phyloP scores from a whole-genome alignment of 306 rosid genomes.

The Vachellia pachyceras region DNA sequence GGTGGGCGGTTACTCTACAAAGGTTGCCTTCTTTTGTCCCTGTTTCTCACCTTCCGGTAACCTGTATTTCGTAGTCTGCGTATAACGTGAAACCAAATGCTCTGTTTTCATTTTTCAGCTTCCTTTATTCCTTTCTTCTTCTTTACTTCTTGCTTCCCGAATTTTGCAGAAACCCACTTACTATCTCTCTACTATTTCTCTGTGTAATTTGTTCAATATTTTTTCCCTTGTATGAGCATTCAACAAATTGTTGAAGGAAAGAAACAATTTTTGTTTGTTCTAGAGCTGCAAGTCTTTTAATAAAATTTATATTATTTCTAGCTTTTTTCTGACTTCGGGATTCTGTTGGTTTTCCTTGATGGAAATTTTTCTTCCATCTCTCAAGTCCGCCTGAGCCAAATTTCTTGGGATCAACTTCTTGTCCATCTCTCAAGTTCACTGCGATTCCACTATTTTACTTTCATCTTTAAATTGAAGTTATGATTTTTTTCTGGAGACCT shows the following conservation, averaged over 20 bases:
- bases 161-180: conserved; percentile 20
- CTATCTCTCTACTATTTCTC: conserved; percentile 16
- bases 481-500: conserved; percentile 49
- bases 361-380: not conserved
- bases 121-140: conserved; percentile 54
- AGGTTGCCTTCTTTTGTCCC: conserved; percentile 54
- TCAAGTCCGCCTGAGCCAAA: not conserved
- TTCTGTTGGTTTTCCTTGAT: not conserved
- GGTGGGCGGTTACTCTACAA: conserved; percentile 26
- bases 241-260: conserved; percentile 18
- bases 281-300: conserved; percentile 28
- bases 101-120: conserved; percentile 47
- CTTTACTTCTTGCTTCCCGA: conserved; percentile 34
- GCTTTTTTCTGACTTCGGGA: conserved; percentile 15
- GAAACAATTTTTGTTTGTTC: conserved; percentile 18
- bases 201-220: not conserved
- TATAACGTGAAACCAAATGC: conserved; percentile 39
- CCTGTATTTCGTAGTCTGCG: conserved; percentile 34
- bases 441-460: conserved; percentile 21
- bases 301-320: conserved; percentile 23
- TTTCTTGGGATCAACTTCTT: not conserved
- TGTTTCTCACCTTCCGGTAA: conserved; percentile 13
- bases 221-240: conserved; percentile 2
- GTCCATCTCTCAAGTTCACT: not conserved
- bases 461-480: conserved; percentile 36